These are phyloP conservation scores for Blastobotrys arbuscula DNA, from an alignment of 1,139 yeast species.

Conservation along the genomic window DNA sequence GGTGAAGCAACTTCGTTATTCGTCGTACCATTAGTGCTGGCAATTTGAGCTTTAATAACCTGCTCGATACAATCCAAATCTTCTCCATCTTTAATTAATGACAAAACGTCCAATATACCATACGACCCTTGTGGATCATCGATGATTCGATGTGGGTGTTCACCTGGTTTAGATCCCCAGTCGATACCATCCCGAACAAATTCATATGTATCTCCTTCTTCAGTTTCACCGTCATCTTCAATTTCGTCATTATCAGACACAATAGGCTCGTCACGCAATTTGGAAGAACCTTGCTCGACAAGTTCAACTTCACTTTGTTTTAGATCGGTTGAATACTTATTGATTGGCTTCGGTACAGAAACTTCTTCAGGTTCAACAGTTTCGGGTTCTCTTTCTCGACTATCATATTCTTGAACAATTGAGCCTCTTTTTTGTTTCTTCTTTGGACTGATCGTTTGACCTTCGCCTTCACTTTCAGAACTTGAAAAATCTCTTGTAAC, in stretches of 20 bases:
- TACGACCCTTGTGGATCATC: slow-evolving; percentile 7
- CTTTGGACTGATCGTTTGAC: background rate
- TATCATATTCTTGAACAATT: background rate
- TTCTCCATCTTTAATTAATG: slow-evolving; percentile 63
- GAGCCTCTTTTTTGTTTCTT: background rate
- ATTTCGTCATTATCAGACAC: too few species aligned
- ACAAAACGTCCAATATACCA: slow-evolving; percentile 32
- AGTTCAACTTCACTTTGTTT: too few species aligned
- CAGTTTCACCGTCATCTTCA: background rate
- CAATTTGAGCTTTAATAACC: slow-evolving; percentile 36
- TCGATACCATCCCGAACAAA: background rate
- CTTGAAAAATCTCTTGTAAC: slow-evolving; percentile 5
- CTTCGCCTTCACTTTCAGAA: slow-evolving; percentile 2
- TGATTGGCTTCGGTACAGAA: too few species aligned
- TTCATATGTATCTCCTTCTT: background rate
- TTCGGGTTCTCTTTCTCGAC: background rate
- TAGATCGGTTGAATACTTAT: too few species aligned
- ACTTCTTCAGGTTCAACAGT: background rate
- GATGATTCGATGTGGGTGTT: background rate
- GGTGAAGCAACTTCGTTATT: slow-evolving; percentile 37
- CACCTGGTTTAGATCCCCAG: slow-evolving; percentile 9
- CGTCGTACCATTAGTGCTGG: too few species aligned
- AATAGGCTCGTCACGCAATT: too few species aligned
- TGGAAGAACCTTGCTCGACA: too few species aligned
- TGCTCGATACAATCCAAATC: slow-evolving; percentile 53